Evolutionary conservation across 2,329 filamentous ascomycete species (phyloP).

Genomic region (Fusarium chlamydosporum): DNA sequence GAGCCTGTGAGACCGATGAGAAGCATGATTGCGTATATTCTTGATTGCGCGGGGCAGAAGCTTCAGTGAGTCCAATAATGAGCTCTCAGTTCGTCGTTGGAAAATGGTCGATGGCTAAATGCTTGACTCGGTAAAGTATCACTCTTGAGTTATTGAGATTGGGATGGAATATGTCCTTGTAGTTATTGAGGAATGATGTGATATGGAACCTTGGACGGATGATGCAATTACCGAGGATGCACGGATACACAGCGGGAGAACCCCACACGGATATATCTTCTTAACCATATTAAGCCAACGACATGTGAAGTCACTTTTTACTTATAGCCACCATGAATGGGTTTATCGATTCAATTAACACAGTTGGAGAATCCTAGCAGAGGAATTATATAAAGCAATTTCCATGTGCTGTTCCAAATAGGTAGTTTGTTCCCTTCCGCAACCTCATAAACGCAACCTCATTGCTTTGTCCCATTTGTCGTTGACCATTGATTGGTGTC

Average conservation of each 20-base stretch:
- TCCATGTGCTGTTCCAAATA: conserved; percentile 11
- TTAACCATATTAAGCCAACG: conserved; percentile 24
- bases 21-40: conserved; percentile 72
- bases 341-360: conserved; percentile 11
- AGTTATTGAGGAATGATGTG: conserved; percentile 35
- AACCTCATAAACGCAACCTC: conserved; percentile 3
- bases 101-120: background rate
- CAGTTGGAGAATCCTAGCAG: background rate
- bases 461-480: background rate
- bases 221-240: conserved; percentile 47
- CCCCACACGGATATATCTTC: conserved; percentile 20
- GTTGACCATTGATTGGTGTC: background rate
- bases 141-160: background rate
- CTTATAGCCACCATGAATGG: background rate
- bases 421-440: conserved; percentile 8
- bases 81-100: background rate
- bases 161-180: conserved; percentile 3
- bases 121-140: background rate
- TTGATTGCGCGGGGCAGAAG: background rate
- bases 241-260: conserved; percentile 1
- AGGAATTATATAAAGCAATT: conserved; percentile 10
- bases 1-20: conserved; percentile 96
- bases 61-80: background rate
- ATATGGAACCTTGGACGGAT: conserved; percentile 24
- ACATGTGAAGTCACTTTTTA: conserved; percentile 22